Evolutionary conservation across 208 protist species (phyloP).

Genomic region (Trypanosoma theileri): DNA sequence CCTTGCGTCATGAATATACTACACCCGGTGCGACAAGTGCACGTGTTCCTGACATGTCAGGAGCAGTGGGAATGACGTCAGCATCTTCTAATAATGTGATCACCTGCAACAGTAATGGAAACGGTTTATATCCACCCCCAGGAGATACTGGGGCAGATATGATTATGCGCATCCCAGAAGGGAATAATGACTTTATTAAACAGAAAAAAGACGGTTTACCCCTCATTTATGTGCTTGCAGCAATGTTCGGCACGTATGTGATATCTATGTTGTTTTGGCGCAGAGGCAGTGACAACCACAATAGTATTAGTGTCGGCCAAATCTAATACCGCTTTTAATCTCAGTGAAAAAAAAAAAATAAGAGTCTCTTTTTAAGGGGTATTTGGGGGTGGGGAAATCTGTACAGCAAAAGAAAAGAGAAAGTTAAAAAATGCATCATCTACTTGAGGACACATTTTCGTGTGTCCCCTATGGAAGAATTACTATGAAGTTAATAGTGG

Average conservation of each 20-base stretch:
- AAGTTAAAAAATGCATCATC: too few relatives aligned
- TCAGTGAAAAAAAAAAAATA: background rate
- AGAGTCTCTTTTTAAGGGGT: too few relatives aligned
- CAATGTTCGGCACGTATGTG: conserved; percentile 21
- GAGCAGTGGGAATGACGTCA: background rate
- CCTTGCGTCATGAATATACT: conserved; percentile 10
- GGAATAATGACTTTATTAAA: background rate
- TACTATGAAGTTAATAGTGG: too few relatives aligned
- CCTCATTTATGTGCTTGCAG: conserved; percentile 11
- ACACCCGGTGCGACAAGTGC: background rate
- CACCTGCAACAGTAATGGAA: background rate
- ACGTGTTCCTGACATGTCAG: background rate
- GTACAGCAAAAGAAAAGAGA: too few relatives aligned
- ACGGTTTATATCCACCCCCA: too few relatives aligned
- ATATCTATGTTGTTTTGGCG: conserved; percentile 13
- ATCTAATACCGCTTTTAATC: background rate
- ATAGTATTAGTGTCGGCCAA: background rate
- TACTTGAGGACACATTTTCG: too few relatives aligned
- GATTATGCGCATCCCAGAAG: conserved; percentile 17
- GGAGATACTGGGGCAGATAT: conserved; percentile 9
- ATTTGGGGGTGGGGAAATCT: too few relatives aligned
- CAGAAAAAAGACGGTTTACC: conserved; percentile 3
- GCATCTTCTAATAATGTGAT: background rate
- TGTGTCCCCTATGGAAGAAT: too few relatives aligned
- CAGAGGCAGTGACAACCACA: background rate